Evolutionary conservation across 176 grass and related monocot genomes (phyloP).

Genomic region (Musa itinerans): DNA sequence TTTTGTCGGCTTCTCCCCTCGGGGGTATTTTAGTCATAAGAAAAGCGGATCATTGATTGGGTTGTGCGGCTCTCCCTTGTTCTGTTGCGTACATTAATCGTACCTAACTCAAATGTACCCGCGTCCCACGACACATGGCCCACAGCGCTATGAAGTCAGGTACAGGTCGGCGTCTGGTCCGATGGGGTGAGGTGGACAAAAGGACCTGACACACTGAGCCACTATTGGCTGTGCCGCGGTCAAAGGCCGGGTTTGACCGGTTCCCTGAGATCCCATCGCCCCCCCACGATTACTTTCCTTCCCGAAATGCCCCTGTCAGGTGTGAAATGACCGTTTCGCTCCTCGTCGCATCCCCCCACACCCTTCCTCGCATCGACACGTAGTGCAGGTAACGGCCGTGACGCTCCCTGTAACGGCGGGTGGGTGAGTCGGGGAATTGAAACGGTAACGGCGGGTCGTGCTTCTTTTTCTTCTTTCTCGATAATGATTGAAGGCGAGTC

Average conservation of each 20-base stretch:
- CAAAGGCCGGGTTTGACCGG: background rate
- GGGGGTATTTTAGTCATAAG: background rate
- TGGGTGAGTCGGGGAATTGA: background rate
- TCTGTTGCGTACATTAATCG: too few relatives aligned
- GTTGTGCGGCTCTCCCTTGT: background rate
- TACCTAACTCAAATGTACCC: too few relatives aligned
- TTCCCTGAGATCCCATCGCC: background rate
- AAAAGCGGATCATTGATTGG: conserved; percentile 3
- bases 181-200: background rate
- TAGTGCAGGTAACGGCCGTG: background rate
- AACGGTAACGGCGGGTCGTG: background rate
- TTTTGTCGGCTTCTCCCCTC: conserved; percentile 37
- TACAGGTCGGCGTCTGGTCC: background rate
- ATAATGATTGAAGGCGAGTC: background rate
- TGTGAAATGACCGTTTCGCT: background rate
- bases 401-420: background rate
- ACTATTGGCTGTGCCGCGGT: conserved; percentile 1
- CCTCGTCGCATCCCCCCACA: background rate
- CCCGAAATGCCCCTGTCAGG: background rate
- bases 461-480: background rate
- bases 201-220: background rate
- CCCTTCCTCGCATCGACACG: background rate
- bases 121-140: background rate
- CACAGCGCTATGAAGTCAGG: background rate
- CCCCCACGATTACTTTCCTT: background rate